These are phyloP conservation scores for Chenopodium suecicum DNA, from an alignment of 148 eudicot genomes.

Conservation along the genomic window DNA sequence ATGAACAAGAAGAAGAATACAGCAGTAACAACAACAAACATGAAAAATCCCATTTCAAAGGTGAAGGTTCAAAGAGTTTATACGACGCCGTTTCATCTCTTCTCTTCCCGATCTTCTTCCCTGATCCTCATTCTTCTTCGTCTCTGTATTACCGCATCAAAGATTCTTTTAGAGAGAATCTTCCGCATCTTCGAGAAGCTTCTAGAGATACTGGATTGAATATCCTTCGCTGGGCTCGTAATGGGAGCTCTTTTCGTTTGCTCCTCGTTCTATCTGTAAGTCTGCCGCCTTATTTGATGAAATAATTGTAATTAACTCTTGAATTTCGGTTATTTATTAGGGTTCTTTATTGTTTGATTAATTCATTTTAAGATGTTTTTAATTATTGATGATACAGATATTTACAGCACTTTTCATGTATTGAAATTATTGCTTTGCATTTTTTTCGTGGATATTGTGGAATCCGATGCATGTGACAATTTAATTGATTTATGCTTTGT, in stretches of 20 bases:
- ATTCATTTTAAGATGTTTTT: too few species aligned
- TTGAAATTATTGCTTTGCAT: too few species aligned
- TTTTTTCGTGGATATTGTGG: too few species aligned
- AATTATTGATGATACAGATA: too few species aligned
- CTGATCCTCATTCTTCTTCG: constrained; percentile 32
- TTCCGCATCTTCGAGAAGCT: constrained; percentile 60
- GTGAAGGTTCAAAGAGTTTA: constrained; percentile 12
- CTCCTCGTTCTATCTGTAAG: constrained; percentile 81
- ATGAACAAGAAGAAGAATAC: constrained; percentile 6
- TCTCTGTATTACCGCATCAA: constrained; percentile 43
- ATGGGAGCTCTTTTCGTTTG: constrained; percentile 61
- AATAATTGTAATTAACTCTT: background rate
- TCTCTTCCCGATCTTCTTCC: constrained; percentile 41
- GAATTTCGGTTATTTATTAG: background rate
- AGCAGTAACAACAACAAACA: background rate
- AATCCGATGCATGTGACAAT: too few species aligned
- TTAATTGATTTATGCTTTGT: too few species aligned
- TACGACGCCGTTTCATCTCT: constrained; percentile 30
- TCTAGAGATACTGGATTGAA: constrained; percentile 39
- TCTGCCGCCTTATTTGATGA: background rate
- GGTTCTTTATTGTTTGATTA: background rate
- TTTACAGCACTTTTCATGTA: too few species aligned
- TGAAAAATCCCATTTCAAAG: background rate
- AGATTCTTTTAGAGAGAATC: constrained; percentile 42
- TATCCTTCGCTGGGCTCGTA: constrained; percentile 63